Base-by-base conservation (phyloP, 202 grass and related monocot genomes). In the Panicum virgatum region DNA sequence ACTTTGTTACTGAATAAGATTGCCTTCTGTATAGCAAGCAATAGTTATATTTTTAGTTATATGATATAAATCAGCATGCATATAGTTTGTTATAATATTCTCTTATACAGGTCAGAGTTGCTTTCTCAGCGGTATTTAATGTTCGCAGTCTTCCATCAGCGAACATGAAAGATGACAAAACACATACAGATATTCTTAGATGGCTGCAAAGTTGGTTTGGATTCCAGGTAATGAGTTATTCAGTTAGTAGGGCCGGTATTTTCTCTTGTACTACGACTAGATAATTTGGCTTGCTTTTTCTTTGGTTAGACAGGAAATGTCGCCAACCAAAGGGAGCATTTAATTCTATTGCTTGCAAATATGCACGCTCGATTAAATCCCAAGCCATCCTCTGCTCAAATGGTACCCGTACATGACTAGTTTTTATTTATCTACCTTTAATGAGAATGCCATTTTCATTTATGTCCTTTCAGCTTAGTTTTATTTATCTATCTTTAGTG, bases 161-260 rank as follows among this genome's bases (percentile, higher is more conserved):
- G 75, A 79, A 86, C 62, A 69, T 47, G 53, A 81, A 79, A 65
- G 81, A 86, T 82, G 84, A 87, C 77, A 93, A 69, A 87, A 66
- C 37, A 70, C 78, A 72, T 54, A 77, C 72, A 48, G 95, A 98
- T 82, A 73, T 98, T 72, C n/a, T 95, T 77, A 82, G 90, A 83
- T 94, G 95, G 95, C 86, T 98, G 58, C 90, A 93, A 84, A 88
- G 88, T 82, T 98, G 88, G 95, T 98, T 98, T 74, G 90, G 92
- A 18, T 97, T 97, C 78, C 95, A 97, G 95, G 95, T 97, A 79
- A 58, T 38, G 23, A 48, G 59, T 56, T 84, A 50, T 84, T 56
- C 38, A 54, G 71, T 67, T 66, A 75, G 27, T 65, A 77, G 39
- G n/a, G 50, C 47, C 32, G 44, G 30, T 37, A 60, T 66, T 73